Base-by-base conservation (phyloP, 345 rosid species). In the Combretum micranthum region DNA sequence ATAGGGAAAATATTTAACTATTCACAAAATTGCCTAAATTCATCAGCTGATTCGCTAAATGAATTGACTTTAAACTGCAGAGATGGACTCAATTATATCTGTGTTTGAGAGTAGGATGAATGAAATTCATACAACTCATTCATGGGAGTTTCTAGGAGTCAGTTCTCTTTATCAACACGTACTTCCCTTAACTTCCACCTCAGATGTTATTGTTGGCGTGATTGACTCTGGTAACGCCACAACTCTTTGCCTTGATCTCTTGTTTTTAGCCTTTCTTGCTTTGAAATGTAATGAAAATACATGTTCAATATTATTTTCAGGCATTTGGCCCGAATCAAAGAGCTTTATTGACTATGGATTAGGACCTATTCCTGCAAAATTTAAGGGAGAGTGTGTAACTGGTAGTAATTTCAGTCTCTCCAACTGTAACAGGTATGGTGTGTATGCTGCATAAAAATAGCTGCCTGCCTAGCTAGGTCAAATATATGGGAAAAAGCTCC, bases 251-350 rank as follows among this genome's bases (percentile, higher is more conserved):
- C 48, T 43, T 56, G 18, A 18, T 50, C 21, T 20, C 21, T 46
- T 20, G 15, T 46, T 53, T 50, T 18, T 48, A 5, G n/a, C 39
- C 39, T 25, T 5, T 5, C 2, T 25, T 25, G 26, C 26, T 25
- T 25, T 25, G 5, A 25, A 25, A 7, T 32, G 39, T 4, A 32
- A 32, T 32, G 39, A 5, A 32, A 9, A 32, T 32, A 32, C 39
- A 32, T 7, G 39, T 32, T 32, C 39, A 32, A 32, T 18, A 23
- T 2, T 44, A 20, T 65, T 39, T 57, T 46, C 72, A 77, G 82
- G 79, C 54, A 17, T 77, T 64, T 79, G 80, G 79, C 82, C 82
- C 0, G 82, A 82, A 58, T 77, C 80, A 1, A 60, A 61, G 56
- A 79, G 82, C 75, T 79, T 69, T 55, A 57, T 37, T 15, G 77